Percentiles rank a stretch among this genome's conserved stretches.
Conservation (phyloP, 768 basidiomycete species). For the Tulasnella sp. region DNA sequence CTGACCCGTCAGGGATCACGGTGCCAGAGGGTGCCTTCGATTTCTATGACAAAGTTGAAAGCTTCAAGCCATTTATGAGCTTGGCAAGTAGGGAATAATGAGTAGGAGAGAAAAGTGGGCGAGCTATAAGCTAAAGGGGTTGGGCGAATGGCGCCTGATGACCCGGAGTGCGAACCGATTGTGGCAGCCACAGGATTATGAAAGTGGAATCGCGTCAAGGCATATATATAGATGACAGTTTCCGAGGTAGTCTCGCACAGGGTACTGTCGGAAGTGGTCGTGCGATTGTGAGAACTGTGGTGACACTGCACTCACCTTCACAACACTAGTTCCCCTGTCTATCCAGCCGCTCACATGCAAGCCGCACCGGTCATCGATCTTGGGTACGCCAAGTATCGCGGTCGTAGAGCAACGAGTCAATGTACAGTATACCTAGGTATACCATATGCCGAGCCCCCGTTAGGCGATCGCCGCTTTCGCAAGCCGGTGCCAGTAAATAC, state of each 20-base stretch:
- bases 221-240: no score
- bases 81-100: background rate
- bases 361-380: slow-evolving; percentile 43
- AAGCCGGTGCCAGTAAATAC: slow-evolving; percentile 51
- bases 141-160: background rate
- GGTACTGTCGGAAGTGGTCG: background rate
- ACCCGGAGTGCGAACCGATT: background rate
- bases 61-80: background rate
- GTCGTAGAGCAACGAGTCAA: slow-evolving; percentile 32
- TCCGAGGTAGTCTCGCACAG: no score
- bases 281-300: background rate
- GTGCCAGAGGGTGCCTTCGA: background rate
- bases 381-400: slow-evolving; percentile 57
- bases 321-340: background rate
- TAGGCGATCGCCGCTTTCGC: slow-evolving; percentile 41
- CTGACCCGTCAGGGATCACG: background rate
- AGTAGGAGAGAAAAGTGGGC: background rate
- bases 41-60: background rate
- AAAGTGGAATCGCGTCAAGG: background rate
- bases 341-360: background rate
- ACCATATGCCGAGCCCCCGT: slow-evolving; percentile 43
- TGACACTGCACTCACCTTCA: background rate
- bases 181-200: background rate
- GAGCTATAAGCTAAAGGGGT: background rate
- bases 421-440: slow-evolving; percentile 49